Evolutionary conservation across 2,329 filamentous ascomycete genomes (phyloP).

Genomic region (Colletotrichum australisinense): DNA sequence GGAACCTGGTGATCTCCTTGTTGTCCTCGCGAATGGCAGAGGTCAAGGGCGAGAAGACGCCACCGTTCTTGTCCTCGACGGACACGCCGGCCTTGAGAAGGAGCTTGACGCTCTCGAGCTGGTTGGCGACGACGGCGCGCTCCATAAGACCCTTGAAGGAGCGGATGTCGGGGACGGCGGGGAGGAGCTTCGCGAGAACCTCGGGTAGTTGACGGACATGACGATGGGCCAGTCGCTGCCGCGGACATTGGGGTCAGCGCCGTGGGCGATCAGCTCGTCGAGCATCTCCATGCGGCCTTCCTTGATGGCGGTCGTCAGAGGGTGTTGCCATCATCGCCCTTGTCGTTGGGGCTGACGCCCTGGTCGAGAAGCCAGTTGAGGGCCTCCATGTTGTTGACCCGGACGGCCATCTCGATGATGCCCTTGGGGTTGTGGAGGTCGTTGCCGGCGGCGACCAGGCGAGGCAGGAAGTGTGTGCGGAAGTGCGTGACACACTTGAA

Average conservation of each 20-base stretch:
- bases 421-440: conserved; percentile 70
- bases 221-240: conserved; percentile 78
- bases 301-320: conserved; percentile 74
- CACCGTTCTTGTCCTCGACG: conserved; percentile 78
- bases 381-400: conserved; percentile 70
- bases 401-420: conserved; percentile 73
- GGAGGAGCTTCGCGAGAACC: conserved; percentile 69
- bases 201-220: conserved; percentile 73
- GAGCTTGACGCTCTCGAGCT: conserved; percentile 75
- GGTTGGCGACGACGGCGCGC: conserved; percentile 73
- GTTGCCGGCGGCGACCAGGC: conserved; percentile 69
- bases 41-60: conserved; percentile 77
- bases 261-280: conserved; percentile 66
- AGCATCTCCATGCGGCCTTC: conserved; percentile 70
- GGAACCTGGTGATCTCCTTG: conserved; percentile 69
- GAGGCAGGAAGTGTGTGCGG: conserved; percentile 69
- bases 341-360: conserved; percentile 70
- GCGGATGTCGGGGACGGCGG: conserved; percentile 66
- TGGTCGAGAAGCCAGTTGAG: conserved; percentile 70
- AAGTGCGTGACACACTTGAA: conserved; percentile 78
- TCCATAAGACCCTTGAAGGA: conserved; percentile 76
- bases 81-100: conserved; percentile 73
- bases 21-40: conserved; percentile 74
- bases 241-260: conserved; percentile 71
- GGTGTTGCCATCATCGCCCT: conserved; percentile 67